Evolutionary conservation across 441 rosid species (phyloP), one percentile per base, ranked within the genome.

Genomic region (Manihot esculenta): DNA sequence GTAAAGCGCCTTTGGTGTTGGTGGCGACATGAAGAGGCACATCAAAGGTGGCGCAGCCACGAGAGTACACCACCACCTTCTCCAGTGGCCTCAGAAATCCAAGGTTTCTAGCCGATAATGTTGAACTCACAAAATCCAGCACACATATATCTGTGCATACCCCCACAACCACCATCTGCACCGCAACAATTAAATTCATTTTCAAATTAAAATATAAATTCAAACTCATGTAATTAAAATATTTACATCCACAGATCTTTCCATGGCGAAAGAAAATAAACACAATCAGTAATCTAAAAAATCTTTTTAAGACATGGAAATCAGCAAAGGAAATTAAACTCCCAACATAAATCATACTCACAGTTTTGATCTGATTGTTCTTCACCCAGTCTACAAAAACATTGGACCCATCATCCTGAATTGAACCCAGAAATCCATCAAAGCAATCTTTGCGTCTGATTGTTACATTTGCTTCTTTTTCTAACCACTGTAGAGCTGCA

Each of bases 131-230:
- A 63, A 92, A 88, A 76, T 92, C 96, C 54, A 88, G 80, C 58
- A 89, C 88, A 68, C 96, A 85, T 62, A 87, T 75, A 71, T 85
- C 97, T 11, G 93, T 91, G 86, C 93, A 91, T 33, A 91, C 84
- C 68, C 91, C 97, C 42, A 84, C 84, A 62, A 87, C 93, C 79
- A 86, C 67, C 66, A 91, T 79, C 95, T 89, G 76, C 72, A 79
- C 6, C 38, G 1, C 23, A 55, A 47, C 20, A 50, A 33, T 35
- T 44, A n/a, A n/a, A n/a, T n/a, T n/a, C n/a, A n/a, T n/a, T n/a
- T n/a, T n/a, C n/a, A n/a, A n/a, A n/a, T n/a, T n/a, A n/a, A n/a
- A n/a, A n/a, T n/a, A n/a, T n/a, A n/a, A n/a, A n/a, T n/a, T n/a
- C n/a, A n/a, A n/a, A n/a, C n/a, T n/a, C n/a, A n/a, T n/a, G n/a